Evolutionary conservation across 129 eudicot species (phyloP).

Genomic region (Oenanthe sinensis): DNA sequence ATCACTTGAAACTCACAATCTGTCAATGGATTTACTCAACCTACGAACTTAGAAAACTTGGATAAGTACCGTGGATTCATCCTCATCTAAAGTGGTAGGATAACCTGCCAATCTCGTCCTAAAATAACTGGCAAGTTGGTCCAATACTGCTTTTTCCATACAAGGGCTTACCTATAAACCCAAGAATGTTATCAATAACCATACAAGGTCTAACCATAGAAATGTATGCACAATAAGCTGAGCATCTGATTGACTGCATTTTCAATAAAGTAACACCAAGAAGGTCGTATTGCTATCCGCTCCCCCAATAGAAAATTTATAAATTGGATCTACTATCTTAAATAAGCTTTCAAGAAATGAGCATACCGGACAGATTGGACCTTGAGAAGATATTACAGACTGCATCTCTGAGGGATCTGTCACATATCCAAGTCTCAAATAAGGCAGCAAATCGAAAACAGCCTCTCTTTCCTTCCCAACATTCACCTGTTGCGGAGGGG

Average conservation of each 20-base stretch:
- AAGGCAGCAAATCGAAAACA: slow-evolving; percentile 85
- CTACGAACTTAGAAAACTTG: not conserved
- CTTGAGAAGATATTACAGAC: slow-evolving; percentile 81
- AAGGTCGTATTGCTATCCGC: not conserved
- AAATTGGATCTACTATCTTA: slow-evolving; percentile 3
- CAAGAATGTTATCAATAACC: not conserved
- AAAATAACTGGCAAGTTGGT: slow-evolving; percentile 76
- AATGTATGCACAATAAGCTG: not conserved
- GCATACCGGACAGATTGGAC: slow-evolving; percentile 92
- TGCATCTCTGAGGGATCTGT: slow-evolving; percentile 94
- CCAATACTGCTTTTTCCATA: slow-evolving; percentile 81
- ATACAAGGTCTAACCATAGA: not conserved
- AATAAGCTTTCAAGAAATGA: slow-evolving; percentile 9
- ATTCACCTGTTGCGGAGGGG: slow-evolving; percentile 40
- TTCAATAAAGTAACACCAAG: not conserved
- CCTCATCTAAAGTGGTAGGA: slow-evolving; percentile 73
- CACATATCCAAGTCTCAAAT: slow-evolving; percentile 88
- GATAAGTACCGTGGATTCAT: slow-evolving; percentile 61
- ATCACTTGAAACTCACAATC: slow-evolving; percentile 9
- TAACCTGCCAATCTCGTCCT: slow-evolving; percentile 58
- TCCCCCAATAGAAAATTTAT: not conserved
- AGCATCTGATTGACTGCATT: not conserved
- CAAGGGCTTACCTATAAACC: slow-evolving; percentile 77
- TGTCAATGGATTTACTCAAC: not conserved
- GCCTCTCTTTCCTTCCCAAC: slow-evolving; percentile 91